Conservation (phyloP, 129 eudicot species). For the Mikania micrantha region DNA sequence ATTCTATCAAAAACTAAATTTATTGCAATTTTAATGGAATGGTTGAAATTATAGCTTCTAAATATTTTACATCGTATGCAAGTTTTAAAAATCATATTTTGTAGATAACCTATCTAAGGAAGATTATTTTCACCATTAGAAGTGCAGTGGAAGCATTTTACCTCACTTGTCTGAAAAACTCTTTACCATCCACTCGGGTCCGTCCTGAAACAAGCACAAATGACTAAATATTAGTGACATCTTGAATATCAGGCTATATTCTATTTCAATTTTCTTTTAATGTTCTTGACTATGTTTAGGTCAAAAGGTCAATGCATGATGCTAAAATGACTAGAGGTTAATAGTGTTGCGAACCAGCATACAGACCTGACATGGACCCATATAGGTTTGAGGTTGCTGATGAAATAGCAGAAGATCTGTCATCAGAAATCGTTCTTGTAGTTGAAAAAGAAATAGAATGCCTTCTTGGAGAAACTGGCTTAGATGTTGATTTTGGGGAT, state of each 20-base stretch:
- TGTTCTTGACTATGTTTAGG: slow-evolving; percentile 11
- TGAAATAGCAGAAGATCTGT: slow-evolving; percentile 55
- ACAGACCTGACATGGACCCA: slow-evolving; percentile 63
- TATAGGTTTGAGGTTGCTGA: slow-evolving; percentile 50
- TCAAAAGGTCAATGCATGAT: neutral
- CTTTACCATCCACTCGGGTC: slow-evolving; percentile 96
- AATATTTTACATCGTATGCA: neutral
- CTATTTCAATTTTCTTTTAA: neutral
- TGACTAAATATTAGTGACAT: neutral
- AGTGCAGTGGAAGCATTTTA: slow-evolving; percentile 20
- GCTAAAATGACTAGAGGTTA: neutral
- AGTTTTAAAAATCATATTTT: neutral
- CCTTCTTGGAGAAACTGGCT: slow-evolving; percentile 74
- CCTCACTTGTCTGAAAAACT: slow-evolving; percentile 99
- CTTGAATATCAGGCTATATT: too few relatives aligned
- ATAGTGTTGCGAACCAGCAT: slow-evolving; percentile 39
- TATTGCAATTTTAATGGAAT: neutral
- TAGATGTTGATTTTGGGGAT: slow-evolving; percentile 68
- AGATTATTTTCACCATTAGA: slow-evolving; percentile 10
- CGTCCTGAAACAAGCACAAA: slow-evolving; percentile 49
- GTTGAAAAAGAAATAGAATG: slow-evolving; percentile 59
- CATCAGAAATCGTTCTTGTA: slow-evolving; percentile 38
- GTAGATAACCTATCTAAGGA: neutral
- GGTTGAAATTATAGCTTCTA: neutral
- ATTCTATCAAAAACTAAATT: neutral